Evolutionary conservation across 2,329 filamentous ascomycete species (phyloP), one percentile per base, ranked within the genome.

Genomic region (Monilinia laxa): DNA sequence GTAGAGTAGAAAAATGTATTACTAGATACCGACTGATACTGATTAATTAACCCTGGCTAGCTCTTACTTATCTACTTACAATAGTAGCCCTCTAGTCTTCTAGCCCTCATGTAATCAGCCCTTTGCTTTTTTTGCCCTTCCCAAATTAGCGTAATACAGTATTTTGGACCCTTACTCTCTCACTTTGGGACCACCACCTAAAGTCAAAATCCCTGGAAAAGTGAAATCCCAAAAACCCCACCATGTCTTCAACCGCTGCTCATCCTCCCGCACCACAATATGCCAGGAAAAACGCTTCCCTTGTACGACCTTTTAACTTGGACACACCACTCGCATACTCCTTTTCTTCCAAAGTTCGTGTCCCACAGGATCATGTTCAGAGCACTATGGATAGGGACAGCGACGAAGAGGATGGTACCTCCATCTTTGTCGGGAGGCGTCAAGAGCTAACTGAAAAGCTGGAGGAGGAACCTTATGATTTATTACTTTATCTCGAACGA

Each of bases 401-500:
- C 68, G 72, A 71, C 63, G 40, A 20, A 57, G 67, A 66, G 63
- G 74, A 74, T 65, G 72, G 73, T 66, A 67, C 70, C 35, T 58
- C 66, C 28, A 67, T 68, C 28, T 80, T 87, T 68, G 79, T 89
- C 62, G 78, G 80, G 59, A 81, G 82, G 66, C 87, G 88, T 62
- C 79, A 83, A 55, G 78, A 82, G 69, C 78, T 88, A 68, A 91
- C 88, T 0, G 78, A 86, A 20, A 78, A 80, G 0, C 79, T 90
- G 23, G 76, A 77, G 12, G 79, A 79, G 10, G 76, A 79, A 5
- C 83, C 87, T 1, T 89, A 88, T 74, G 86, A 90, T 72, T 77
- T 87, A 47, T 81, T 90, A 65, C 80, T 89, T 10, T 89, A 88
- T 71, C 81, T 91, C 65, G 84, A 89, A 70, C 86, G 93, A 42